Percentiles rank a stretch among this genome's conserved stretches.
phyloP scores from a whole-genome alignment of 2,329 filamentous ascomycete genomes.

The Stenocarpella maydis region DNA sequence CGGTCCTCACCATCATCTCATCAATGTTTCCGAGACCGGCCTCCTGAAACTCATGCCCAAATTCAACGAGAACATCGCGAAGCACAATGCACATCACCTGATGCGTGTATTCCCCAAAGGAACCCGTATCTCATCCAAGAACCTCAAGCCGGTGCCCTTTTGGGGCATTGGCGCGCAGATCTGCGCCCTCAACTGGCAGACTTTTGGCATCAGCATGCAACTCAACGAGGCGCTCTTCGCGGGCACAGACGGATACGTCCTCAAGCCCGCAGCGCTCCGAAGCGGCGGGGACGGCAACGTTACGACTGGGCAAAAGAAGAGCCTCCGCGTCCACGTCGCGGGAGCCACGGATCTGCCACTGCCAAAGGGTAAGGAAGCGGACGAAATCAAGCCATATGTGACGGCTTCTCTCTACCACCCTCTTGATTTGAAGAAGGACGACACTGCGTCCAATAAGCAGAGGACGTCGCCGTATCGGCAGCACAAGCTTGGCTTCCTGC shows the following conservation, averaged over 20 bases:
- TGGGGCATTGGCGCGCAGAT: constrained; percentile 75
- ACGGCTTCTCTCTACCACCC: constrained; percentile 72
- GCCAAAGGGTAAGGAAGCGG: constrained; percentile 56
- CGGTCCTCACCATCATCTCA: constrained; percentile 70
- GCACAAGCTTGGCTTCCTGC: constrained; percentile 61
- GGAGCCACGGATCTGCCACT: constrained; percentile 70
- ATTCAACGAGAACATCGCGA: constrained; percentile 57
- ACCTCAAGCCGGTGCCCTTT: constrained; percentile 69
- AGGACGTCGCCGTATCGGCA: constrained; percentile 70
- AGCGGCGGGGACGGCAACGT: constrained; percentile 59
- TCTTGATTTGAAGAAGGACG: constrained; percentile 54
- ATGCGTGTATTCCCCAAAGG: constrained; percentile 77
- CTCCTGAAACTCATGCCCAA: constrained; percentile 60
- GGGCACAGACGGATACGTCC: constrained; percentile 70
- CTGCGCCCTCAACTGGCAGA: constrained; percentile 76
- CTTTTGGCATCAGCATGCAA: constrained; percentile 71
- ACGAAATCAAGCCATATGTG: constrained; percentile 69
- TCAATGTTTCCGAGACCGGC: constrained; percentile 73
- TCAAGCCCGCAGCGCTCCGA: constrained; percentile 70
- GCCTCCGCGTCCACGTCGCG: constrained; percentile 64
- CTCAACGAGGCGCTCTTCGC: constrained; percentile 74
- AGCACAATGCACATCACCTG: constrained; percentile 70
- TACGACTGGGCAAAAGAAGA: constrained; percentile 45
- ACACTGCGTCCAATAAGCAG: constrained; percentile 56
- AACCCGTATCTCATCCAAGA: constrained; percentile 71